Evolutionary conservation across 441 rosid species (phyloP), one percentile per base, ranked within the genome.

Genomic region (Isatis lusitanica): DNA sequence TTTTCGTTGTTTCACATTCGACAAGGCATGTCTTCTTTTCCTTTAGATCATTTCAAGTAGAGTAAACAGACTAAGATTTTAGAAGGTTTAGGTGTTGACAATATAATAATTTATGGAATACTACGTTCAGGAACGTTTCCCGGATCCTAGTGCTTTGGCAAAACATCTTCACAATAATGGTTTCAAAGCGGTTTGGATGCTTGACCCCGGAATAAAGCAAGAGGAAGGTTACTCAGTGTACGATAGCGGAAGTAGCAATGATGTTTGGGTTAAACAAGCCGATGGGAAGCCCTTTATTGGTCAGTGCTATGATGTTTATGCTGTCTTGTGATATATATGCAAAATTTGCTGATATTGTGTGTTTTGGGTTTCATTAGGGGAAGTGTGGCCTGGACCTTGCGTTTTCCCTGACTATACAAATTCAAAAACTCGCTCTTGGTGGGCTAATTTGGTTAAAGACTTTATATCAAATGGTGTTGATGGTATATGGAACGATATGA

Each of bases 401-500:
- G 96, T 80, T 46, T 92, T 92, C 69, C 99, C 98, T 36, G 97
- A 94, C 84, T 94, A 84, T 80, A 90, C 98, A 33, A 91, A 82
- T 60, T 85, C 91, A 21, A 83, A 87, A 83, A 84, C 81, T 63
- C 93, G 97, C 52, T 85, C 88, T 71, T 92, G 98, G 99, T 94
- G 98, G 99, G 94, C 96, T 38, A 75, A 66, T 82, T 78, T 87
- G 63, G 97, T 94, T 60, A 92, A 86, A 63, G 93, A 87, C 66
- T 94, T 89, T 53, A 57, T 79, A 66, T 85, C 92, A 74, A 88
- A 85, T 83, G 97, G 98, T 57, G 98, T 92, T 70, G 96, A 94
- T 82, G 99, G 97, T 61, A 94, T 94, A 79, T 92, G 99, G 99
- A 94, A 94, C 55, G 97, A 94, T 80, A 94, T 94, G 99, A 94